Conservation (phyloP, 2,329 filamentous ascomycete species). For the Escovopsis sp. region DNA sequence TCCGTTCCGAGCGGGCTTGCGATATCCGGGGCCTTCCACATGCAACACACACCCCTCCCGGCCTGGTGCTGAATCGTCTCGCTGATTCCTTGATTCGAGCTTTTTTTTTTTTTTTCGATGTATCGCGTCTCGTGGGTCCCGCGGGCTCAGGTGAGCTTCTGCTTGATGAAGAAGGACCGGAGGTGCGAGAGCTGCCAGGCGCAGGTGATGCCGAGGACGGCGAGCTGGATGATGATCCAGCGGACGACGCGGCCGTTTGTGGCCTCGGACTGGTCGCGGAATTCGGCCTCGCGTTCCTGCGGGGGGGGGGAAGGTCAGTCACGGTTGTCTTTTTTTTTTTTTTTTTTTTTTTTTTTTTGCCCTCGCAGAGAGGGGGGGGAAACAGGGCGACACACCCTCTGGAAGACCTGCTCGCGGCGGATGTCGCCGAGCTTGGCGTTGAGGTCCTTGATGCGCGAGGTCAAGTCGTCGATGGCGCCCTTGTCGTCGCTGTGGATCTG, state of each 20-base stretch:
- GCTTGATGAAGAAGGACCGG: constrained; percentile 97
- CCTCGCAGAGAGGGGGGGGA: neutral
- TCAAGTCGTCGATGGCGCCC: constrained; percentile 80
- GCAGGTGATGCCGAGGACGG: constrained; percentile 73
- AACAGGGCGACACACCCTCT: constrained; percentile 47
- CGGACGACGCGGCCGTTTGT: constrained; percentile 86
- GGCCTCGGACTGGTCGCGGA: constrained; percentile 90
- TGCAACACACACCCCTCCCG: no score
- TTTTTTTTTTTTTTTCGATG: no score
- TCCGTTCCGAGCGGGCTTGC: no score
- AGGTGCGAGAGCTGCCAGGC: constrained; percentile 96
- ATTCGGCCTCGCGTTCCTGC: constrained; percentile 92
- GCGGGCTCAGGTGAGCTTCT: constrained; percentile 88
- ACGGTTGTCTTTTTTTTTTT: no score
- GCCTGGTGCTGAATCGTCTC: no score
- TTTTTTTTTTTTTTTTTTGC: no score
- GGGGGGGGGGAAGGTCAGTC: no score
- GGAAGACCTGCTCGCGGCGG: constrained; percentile 87
- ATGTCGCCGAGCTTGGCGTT: constrained; percentile 81
- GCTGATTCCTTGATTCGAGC: no score
- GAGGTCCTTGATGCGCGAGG: constrained; percentile 75
- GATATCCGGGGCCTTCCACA: no score
- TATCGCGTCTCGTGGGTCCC: no score
- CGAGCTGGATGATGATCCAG: constrained; percentile 85
- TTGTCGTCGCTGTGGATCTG: constrained; percentile 91